Base-by-base conservation (phyloP, 257 asterid genomes). In the Solanum rostratum region DNA sequence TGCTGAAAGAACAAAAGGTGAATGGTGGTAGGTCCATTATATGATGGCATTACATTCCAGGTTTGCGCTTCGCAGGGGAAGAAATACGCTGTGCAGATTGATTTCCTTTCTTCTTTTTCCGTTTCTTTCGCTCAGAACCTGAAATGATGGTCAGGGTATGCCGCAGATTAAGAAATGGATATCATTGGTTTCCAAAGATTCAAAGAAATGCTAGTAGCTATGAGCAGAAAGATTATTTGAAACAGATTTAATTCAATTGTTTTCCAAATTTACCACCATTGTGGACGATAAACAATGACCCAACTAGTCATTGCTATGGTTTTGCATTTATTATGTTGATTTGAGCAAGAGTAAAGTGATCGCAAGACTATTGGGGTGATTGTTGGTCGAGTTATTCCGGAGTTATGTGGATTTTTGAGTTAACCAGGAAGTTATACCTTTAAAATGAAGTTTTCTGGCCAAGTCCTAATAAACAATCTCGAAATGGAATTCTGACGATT, bases 41-140 rank as follows among this genome's bases (percentile, higher is more conserved):
- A 97, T 95, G 99, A 84, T 95, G 99, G 27, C 99, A 95, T 81
- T 90, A 86, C 86, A 94, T 69, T 43, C 94, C 93, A 3, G 97
- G 92, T 43, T 85, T 92, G 85, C 97, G 92, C 87, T 87, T 89
- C 59, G 88, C 63, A 5, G 85, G 87, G 19, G 91, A 54, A 54
- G 92, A 54, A 49, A 59, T 29, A 22, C 24, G 87, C 7, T 78
- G 76, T 39, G 24, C 88, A 19, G 83, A 18, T 22, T 43, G 18
- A 53, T 62, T 60, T 15, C 55, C 33, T 52, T 52, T 7, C 68
- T 43, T 80, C 27, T 18, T 71, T 66, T 74, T 60, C n/a, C 30
- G 22, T 52, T 52, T 7, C 68, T 52, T 73, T 15, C 7, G 70
- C 81, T 60, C 22, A 14, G 87, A 76, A 84, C 81, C 89, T 3